phyloP scores from a whole-genome alignment of 2,329 filamentous ascomycete genomes.

The Verticillium tricorpus region DNA sequence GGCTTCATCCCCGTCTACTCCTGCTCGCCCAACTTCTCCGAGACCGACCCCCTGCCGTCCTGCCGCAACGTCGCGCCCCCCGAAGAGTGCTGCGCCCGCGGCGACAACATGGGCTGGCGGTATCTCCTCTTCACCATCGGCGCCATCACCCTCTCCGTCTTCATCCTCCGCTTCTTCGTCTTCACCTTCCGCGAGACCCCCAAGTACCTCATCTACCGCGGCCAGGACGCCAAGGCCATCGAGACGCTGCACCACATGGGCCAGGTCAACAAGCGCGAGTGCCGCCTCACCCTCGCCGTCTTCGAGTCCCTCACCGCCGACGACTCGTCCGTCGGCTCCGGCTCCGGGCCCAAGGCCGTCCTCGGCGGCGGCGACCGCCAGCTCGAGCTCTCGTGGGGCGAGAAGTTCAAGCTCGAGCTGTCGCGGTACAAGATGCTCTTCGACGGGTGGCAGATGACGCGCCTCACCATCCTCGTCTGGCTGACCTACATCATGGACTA shows the following conservation, averaged over 20 bases:
- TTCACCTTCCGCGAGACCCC: conserved; percentile 55
- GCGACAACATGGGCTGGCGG: conserved; percentile 54
- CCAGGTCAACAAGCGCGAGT: conserved; percentile 35
- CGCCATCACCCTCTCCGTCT: conserved; percentile 49
- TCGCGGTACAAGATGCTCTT: conserved; percentile 28
- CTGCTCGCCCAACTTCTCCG: conserved; percentile 46
- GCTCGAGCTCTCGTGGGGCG: neutral
- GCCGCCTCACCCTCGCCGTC: conserved; percentile 4
- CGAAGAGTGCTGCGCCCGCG: conserved; percentile 23
- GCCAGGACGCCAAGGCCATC: conserved; percentile 47
- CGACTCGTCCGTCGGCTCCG: conserved; percentile 11
- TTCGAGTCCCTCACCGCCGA: conserved; percentile 15
- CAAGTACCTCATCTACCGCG: conserved; percentile 53
- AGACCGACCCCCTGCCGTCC: conserved; percentile 34
- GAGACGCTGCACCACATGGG: conserved; percentile 50
- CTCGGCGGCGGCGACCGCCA: conserved; percentile 8
- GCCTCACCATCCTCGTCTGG: conserved; percentile 29
- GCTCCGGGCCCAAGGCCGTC: conserved; percentile 10
- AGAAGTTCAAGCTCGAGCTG: conserved; percentile 4
- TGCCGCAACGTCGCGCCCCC: conserved; percentile 29
- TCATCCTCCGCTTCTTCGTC: conserved; percentile 47
- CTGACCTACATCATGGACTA: conserved; percentile 34
- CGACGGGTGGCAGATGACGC: conserved; percentile 24
- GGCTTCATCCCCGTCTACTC: conserved; percentile 47
- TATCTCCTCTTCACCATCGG: conserved; percentile 53